Conservation (phyloP, 23 red algal genomes). For the Gracilariopsis chorda region DNA sequence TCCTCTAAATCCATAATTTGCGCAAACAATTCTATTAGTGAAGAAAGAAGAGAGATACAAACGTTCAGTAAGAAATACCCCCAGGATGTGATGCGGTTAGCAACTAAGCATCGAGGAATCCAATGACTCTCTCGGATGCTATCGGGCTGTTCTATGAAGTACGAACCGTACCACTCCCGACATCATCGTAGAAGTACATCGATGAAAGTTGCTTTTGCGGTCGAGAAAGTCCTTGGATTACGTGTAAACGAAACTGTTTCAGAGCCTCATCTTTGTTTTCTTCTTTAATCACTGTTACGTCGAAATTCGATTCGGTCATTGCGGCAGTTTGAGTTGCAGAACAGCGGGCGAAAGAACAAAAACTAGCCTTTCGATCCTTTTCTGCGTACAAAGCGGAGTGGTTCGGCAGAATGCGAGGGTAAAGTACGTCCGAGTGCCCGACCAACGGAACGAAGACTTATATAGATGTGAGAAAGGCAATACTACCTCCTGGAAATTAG, state of each 20-base stretch:
- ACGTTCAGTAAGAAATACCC: background rate
- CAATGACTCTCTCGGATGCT: background rate
- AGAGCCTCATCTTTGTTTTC: constrained; percentile 29
- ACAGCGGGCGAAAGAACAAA: too few species aligned
- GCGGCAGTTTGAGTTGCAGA: too few species aligned
- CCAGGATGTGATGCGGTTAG: too few species aligned
- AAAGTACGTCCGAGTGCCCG: too few species aligned
- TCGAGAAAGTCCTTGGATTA: constrained; percentile 38
- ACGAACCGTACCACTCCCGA: constrained; percentile 70
- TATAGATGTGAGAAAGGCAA: too few species aligned
- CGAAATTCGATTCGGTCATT: background rate
- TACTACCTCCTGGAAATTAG: too few species aligned
- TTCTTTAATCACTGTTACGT: constrained; percentile 48
- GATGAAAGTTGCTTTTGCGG: constrained; percentile 43
- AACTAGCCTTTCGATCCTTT: too few species aligned
- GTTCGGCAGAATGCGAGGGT: too few species aligned
- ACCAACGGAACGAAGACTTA: too few species aligned
- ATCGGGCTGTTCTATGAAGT: background rate
- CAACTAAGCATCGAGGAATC: too few species aligned
- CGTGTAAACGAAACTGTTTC: constrained; percentile 27
- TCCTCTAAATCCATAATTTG: constrained; percentile 79
- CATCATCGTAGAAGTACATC: constrained; percentile 92
- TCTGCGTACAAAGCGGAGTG: too few species aligned
- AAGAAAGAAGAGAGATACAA: background rate
- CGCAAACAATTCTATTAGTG: constrained; percentile 52